A percentile compares a stretch with the other conserved stretches of the same genome.
Conservation (phyloP, 1,284 basidiomycete genomes). For the Austroboletus olivaceoglutinosus region DNA sequence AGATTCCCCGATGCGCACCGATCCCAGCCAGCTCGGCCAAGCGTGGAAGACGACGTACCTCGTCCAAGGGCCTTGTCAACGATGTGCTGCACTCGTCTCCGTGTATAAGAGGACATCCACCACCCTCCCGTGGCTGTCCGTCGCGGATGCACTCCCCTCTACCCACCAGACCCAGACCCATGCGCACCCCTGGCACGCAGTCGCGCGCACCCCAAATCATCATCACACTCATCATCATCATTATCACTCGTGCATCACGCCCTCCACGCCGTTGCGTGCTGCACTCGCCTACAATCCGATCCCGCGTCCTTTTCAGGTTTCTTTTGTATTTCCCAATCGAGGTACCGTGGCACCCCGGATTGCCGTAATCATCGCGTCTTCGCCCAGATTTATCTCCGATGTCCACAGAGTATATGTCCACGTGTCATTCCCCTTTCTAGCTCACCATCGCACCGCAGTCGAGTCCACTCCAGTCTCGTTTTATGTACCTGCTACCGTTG, state of each 20-base stretch:
- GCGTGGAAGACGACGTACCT: conserved; percentile 23
- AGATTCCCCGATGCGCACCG: conserved; percentile 33
- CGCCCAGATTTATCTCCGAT: conserved; percentile 34
- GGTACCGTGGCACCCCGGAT: conserved; percentile 33
- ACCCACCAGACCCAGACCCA: conserved; percentile 29
- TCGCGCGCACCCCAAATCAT: conserved; percentile 27
- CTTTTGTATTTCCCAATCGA: conserved; percentile 21
- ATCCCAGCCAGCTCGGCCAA: conserved; percentile 16
- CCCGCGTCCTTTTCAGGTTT: conserved; percentile 14
- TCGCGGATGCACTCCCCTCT: conserved; percentile 27
- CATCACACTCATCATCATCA: conserved; percentile 9
- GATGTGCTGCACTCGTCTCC: no score
- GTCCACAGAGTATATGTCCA: conserved; percentile 10
- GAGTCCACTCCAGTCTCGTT: conserved; percentile 8
- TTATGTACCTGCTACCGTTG: not conserved
- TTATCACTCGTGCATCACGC: conserved; percentile 3
- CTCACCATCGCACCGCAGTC: conserved; percentile 24
- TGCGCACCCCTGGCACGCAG: conserved; percentile 16
- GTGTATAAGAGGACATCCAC: conserved; percentile 20
- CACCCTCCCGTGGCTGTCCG: conserved; percentile 22
- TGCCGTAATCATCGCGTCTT: conserved; percentile 25
- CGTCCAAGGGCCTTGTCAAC: conserved; percentile 1
- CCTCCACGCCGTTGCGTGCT: conserved; percentile 26
- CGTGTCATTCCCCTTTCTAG: conserved; percentile 24
- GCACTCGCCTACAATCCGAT: conserved; percentile 15